Evolutionary conservation across 768 basidiomycete species (phyloP).

Genomic region (Paxillus rubicundulus): DNA sequence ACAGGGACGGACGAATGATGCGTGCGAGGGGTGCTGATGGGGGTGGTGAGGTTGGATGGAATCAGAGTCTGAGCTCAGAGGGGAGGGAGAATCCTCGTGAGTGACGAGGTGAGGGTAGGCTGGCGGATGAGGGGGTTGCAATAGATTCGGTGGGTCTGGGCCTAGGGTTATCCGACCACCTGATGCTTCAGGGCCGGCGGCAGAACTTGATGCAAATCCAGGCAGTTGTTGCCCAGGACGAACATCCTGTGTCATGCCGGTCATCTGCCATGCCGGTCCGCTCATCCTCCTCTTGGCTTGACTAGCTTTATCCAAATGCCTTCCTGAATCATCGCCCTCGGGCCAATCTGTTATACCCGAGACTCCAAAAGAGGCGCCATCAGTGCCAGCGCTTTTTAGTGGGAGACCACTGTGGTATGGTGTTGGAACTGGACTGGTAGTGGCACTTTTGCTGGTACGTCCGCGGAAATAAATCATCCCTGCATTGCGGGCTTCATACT

Average conservation of each 20-base stretch:
- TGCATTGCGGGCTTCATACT: slow-evolving; percentile 53
- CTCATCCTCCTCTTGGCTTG: slow-evolving; percentile 47
- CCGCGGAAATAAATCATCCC: slow-evolving; percentile 40
- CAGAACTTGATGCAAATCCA: slow-evolving; percentile 10
- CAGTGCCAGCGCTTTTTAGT: slow-evolving; percentile 29
- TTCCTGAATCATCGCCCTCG: slow-evolving; percentile 25
- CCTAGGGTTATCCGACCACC: slow-evolving; percentile 20
- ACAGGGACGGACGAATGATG: slow-evolving; percentile 25
- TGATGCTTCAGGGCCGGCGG: slow-evolving; percentile 12
- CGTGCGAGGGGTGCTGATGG: slow-evolving; percentile 30
- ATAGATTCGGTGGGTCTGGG: slow-evolving; percentile 39
- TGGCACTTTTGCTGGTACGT: slow-evolving; percentile 58
- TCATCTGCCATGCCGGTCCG: slow-evolving; percentile 56
- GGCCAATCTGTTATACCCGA: slow-evolving; percentile 38
- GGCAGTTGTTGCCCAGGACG: slow-evolving; percentile 37
- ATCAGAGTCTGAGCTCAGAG: slow-evolving; percentile 66
- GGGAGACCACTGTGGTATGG: slow-evolving; percentile 31
- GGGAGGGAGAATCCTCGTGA: slow-evolving; percentile 66
- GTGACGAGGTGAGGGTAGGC: slow-evolving; percentile 33
- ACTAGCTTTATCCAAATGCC: slow-evolving; percentile 25
- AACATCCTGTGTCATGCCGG: slow-evolving; percentile 37
- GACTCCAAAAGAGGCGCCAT: slow-evolving; percentile 40
- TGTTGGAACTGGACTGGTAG: slow-evolving; percentile 60
- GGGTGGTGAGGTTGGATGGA: slow-evolving; percentile 34
- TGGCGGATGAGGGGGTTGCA: slow-evolving; percentile 35